Evolutionary conservation across 2,329 filamentous ascomycete genomes (phyloP).

Genomic region (Aureobasidium sp.): DNA sequence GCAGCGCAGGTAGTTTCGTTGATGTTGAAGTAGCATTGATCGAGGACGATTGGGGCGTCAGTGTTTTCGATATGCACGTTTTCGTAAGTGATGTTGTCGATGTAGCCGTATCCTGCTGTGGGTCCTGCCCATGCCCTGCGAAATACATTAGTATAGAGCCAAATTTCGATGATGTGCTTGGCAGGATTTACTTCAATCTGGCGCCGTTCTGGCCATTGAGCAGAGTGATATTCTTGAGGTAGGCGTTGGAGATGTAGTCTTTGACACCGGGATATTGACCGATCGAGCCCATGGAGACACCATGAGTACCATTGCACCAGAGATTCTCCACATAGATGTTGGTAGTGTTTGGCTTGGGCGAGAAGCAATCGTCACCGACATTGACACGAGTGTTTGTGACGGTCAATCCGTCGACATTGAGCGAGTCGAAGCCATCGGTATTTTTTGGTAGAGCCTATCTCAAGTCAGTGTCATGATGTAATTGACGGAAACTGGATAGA

Average conservation of each 20-base stretch:
- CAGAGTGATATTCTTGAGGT: constrained; percentile 50
- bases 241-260: constrained; percentile 53
- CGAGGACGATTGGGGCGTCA: constrained; percentile 63
- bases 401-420: constrained; percentile 61
- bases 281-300: constrained; percentile 54
- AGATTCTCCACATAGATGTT: constrained; percentile 60
- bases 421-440: constrained; percentile 69
- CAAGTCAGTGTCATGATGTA: not conserved
- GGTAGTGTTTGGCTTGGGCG: constrained; percentile 67
- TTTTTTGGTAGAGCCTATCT: constrained; percentile 54
- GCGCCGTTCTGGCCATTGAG: constrained; percentile 57
- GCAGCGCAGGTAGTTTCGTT: constrained; percentile 55
- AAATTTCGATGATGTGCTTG: not conserved
- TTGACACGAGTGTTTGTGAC: constrained; percentile 41
- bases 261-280: constrained; percentile 60
- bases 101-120: constrained; percentile 64
- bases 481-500: too few relatives aligned
- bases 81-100: constrained; percentile 69
- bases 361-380: constrained; percentile 64
- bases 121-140: constrained; percentile 61
- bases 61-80: constrained; percentile 67
- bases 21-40: constrained; percentile 70
- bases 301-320: constrained; percentile 60
- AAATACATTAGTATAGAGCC: not conserved
- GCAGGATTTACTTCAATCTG: constrained; percentile 52